These are phyloP conservation scores for Apodospora peruviana DNA, from an alignment of 495 filamentous ascomycete genomes.

Conservation along the genomic window DNA sequence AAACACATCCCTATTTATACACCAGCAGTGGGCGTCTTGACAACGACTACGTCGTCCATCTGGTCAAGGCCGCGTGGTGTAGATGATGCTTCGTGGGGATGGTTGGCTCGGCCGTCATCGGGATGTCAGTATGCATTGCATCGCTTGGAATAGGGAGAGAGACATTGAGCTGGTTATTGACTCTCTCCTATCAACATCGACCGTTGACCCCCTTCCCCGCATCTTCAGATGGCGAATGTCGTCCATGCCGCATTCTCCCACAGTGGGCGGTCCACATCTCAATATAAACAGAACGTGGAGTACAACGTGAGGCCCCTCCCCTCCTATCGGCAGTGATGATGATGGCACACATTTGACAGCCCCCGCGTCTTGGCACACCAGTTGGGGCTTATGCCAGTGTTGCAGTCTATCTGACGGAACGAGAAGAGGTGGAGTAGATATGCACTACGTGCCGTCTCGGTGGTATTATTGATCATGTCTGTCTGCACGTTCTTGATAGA, in stretches of 20 bases:
- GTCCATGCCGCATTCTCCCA: slow-evolving; percentile 1
- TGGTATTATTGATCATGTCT: too few relatives aligned
- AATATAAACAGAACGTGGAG: neutral
- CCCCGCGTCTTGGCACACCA: slow-evolving; percentile 5
- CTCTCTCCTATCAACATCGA: neutral
- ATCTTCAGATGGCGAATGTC: neutral
- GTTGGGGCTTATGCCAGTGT: neutral
- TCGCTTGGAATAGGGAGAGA: neutral
- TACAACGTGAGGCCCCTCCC: neutral
- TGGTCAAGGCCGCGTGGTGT: too few relatives aligned
- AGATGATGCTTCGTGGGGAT: too few relatives aligned
- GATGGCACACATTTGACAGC: slow-evolving; percentile 2
- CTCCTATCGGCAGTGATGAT: slow-evolving; percentile 4
- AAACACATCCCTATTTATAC: too few relatives aligned
- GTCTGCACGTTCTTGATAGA: too few relatives aligned
- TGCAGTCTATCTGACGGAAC: too few relatives aligned
- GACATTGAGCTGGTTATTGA: slow-evolving; percentile 4
- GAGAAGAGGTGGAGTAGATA: too few relatives aligned
- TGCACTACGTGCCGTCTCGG: neutral
- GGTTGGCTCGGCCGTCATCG: too few relatives aligned
- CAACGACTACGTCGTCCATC: too few relatives aligned
- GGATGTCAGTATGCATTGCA: too few relatives aligned
- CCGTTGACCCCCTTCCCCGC: neutral
- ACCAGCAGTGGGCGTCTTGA: too few relatives aligned
- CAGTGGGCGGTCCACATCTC: neutral